These are phyloP conservation scores for Pseudopithomyces chartarum DNA, from an alignment of 2,329 filamentous ascomycete species.

Conservation along the genomic window DNA sequence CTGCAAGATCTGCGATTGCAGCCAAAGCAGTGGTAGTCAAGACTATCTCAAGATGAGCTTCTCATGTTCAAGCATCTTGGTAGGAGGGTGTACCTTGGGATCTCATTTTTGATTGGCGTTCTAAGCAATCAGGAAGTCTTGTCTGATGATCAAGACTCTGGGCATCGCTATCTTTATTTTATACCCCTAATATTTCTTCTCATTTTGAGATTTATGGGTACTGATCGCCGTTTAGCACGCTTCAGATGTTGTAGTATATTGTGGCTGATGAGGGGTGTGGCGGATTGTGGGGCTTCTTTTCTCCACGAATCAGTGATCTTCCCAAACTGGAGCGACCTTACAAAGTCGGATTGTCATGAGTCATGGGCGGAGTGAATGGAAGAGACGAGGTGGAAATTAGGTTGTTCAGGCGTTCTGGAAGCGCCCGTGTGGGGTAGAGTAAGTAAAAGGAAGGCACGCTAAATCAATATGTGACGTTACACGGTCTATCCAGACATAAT, in stretches of 20 bases:
- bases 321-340: neutral
- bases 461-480: no score
- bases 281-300: neutral
- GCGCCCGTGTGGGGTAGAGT: no score
- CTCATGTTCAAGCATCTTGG: neutral
- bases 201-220: neutral
- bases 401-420: no score
- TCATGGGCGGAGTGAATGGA: neutral
- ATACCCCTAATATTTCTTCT: neutral
- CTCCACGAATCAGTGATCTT: slow-evolving; percentile 1
- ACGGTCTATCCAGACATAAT: no score
- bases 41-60: slow-evolving; percentile 1
- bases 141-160: neutral
- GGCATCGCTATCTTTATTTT: neutral
- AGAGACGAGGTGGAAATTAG: no score
- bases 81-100: neutral
- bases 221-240: slow-evolving; percentile 3
- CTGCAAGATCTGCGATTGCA: slow-evolving; percentile 33
- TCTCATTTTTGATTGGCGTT: neutral
- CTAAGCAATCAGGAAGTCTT: neutral
- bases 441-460: no score
- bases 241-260: neutral
- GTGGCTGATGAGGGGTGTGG: neutral
- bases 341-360: neutral
- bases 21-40: neutral